Evolutionary conservation across 2,329 filamentous ascomycete species (phyloP).

Genomic region (Sclerotinia trifoliorum): DNA sequence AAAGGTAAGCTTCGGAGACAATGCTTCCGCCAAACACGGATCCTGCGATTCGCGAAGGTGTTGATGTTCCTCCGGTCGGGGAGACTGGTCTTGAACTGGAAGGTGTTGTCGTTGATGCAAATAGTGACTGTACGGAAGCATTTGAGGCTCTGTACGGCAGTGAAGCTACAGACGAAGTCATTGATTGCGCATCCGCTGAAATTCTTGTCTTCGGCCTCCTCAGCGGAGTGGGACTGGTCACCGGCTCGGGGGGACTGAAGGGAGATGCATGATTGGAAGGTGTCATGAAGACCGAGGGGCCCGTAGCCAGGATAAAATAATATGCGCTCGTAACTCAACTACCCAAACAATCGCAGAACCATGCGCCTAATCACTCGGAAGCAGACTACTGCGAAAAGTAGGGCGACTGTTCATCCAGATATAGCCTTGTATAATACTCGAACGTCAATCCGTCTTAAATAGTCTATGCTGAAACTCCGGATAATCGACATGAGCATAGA

Average conservation of each 20-base stretch:
- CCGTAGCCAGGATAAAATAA: conserved; percentile 19
- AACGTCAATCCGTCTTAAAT: conserved; percentile 18
- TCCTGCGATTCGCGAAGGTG: conserved; percentile 56
- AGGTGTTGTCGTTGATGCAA: conserved; percentile 66
- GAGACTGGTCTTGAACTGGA: conserved; percentile 67
- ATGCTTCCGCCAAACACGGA: conserved; percentile 54
- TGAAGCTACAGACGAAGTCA: conserved; percentile 48
- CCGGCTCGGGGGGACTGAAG: conserved; percentile 53
- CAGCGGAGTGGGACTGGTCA: conserved; percentile 52
- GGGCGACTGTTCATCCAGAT: conserved; percentile 18
- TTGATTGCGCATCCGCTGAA: conserved; percentile 50
- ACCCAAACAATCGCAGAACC: conserved; percentile 44
- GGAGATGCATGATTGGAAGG: conserved; percentile 64
- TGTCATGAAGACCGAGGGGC: conserved; percentile 58
- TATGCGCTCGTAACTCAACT: conserved; percentile 40
- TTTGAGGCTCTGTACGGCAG: conserved; percentile 55
- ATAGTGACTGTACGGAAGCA: conserved; percentile 59
- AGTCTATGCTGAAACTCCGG: conserved; percentile 8
- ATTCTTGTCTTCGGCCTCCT: conserved; percentile 61
- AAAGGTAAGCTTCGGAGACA: conserved; percentile 38
- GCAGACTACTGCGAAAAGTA: not conserved
- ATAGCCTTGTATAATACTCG: conserved; percentile 11
- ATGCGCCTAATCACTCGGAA: conserved; percentile 36
- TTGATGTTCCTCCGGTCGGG: conserved; percentile 56
- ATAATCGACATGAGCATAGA: conserved; percentile 30